Evolutionary conservation across 768 basidiomycete genomes (phyloP).

Genomic region (Zangia roseola): DNA sequence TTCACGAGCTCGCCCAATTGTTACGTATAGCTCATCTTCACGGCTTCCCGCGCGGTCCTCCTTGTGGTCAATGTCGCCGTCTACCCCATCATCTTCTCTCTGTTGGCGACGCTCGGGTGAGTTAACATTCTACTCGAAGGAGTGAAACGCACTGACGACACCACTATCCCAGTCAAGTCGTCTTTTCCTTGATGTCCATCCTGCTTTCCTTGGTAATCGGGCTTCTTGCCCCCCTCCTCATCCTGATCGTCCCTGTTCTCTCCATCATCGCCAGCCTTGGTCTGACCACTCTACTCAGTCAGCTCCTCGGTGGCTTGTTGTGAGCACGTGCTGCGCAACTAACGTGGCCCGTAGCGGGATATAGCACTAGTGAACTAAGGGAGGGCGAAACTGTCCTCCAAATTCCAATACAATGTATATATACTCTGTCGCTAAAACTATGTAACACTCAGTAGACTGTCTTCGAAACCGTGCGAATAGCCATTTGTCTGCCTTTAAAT

Average conservation of each 20-base stretch:
- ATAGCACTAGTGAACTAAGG: too few species aligned
- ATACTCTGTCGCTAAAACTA: too few species aligned
- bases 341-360: too few species aligned
- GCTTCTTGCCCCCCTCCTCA: conserved; percentile 2
- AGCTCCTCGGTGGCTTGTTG: conserved; percentile 3
- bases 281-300: neutral
- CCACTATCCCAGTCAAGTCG: neutral
- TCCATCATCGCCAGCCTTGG: conserved; percentile 7
- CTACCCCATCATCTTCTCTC: neutral
- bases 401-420: too few species aligned
- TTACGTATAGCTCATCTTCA: conserved; percentile 11
- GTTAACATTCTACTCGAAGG: neutral
- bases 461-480: too few species aligned
- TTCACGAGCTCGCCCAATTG: neutral
- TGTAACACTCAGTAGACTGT: too few species aligned
- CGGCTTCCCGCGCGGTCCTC: conserved; percentile 1
- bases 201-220: conserved; percentile 5
- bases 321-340: neutral
- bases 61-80: conserved; percentile 6
- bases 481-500: too few species aligned
- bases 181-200: conserved; percentile 5
- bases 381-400: too few species aligned
- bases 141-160: neutral
- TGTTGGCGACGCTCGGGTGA: conserved; percentile 4
- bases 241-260: conserved; percentile 7